These are phyloP conservation scores for Stagonosporopsis cucurbitacearum DNA, from an alignment of 2,329 filamentous ascomycete genomes.

Conservation along the genomic window DNA sequence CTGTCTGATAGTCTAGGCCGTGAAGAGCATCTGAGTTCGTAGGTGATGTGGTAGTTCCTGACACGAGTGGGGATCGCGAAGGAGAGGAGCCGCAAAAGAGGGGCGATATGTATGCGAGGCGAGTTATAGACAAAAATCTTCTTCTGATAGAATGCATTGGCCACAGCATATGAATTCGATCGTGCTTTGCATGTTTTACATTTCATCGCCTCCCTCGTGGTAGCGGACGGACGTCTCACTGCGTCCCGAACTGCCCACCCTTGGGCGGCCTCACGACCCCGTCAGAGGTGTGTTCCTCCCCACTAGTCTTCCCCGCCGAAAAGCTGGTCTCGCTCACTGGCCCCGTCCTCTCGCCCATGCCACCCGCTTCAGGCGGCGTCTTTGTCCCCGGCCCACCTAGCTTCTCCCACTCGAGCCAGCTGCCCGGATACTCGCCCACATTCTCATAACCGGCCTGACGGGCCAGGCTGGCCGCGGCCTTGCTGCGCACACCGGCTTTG, in stretches of 20 bases:
- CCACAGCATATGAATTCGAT: too few relatives aligned
- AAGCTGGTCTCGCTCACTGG: slow-evolving; percentile 24
- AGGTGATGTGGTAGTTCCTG: too few relatives aligned
- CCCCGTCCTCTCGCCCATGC: slow-evolving; percentile 26
- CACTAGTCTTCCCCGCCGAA: slow-evolving; percentile 18
- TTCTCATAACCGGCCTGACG: slow-evolving; percentile 76
- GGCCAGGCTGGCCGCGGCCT: slow-evolving; percentile 78
- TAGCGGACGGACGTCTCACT: not conserved
- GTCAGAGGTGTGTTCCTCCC: slow-evolving; percentile 23
- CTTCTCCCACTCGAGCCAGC: slow-evolving; percentile 82
- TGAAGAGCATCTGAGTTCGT: too few relatives aligned
- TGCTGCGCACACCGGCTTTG: slow-evolving; percentile 85
- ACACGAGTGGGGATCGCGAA: too few relatives aligned
- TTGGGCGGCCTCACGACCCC: slow-evolving; percentile 16
- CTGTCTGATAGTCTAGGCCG: too few relatives aligned
- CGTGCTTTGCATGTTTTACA: too few relatives aligned
- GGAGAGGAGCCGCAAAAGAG: too few relatives aligned
- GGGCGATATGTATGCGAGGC: too few relatives aligned
- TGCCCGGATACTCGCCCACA: slow-evolving; percentile 75
- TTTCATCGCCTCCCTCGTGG: too few relatives aligned
- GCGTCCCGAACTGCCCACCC: slow-evolving; percentile 17
- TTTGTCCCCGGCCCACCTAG: slow-evolving; percentile 65
- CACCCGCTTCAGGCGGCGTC: slow-evolving; percentile 24
- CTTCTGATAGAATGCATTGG: too few relatives aligned
- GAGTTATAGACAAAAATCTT: too few relatives aligned